Percentiles rank a stretch among this genome's conserved stretches.
Evolutionary conservation across 345 rosid species (phyloP).

Genomic region (Iberis pinnata): DNA sequence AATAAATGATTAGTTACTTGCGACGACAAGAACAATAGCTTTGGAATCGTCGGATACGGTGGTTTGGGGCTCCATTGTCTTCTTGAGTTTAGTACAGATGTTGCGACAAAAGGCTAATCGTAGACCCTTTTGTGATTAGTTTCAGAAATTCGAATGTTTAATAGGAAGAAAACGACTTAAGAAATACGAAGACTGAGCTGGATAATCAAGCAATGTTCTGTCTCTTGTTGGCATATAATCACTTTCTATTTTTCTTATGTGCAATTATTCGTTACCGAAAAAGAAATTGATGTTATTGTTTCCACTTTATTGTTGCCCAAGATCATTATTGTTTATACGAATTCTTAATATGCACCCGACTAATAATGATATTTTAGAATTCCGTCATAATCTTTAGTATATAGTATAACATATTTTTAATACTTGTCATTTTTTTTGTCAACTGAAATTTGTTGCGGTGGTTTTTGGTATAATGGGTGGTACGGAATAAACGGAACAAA

Average conservation of each 20-base stretch:
- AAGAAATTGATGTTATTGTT: neutral
- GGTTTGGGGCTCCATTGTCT: neutral
- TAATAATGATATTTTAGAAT: conserved; percentile 5
- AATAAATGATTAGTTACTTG: conserved; percentile 13
- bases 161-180: neutral
- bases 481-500: too few relatives aligned
- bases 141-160: conserved; percentile 1
- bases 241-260: conserved; percentile 3
- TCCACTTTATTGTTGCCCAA: conserved; percentile 4
- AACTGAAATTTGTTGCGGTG: too few relatives aligned
- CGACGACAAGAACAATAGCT: conserved; percentile 24
- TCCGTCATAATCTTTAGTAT: too few relatives aligned
- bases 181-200: conserved; percentile 23
- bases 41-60: conserved; percentile 15
- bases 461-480: too few relatives aligned
- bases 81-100: neutral
- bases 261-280: conserved; percentile 11
- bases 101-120: too few relatives aligned
- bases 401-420: too few relatives aligned
- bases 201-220: conserved; percentile 25
- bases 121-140: too few relatives aligned
- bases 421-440: too few relatives aligned
- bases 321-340: conserved; percentile 13
- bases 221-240: conserved; percentile 23
- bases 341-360: conserved; percentile 4